Evolutionary conservation across 306 rosid genomes (phyloP).

Genomic region (barrel medic (Medicago truncatula)): MtrunA17r5.0-ANR NC_053048.1:45634001-45634500

Average conservation of each 20-base stretch:
- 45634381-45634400: constrained; percentile 32
- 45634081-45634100: no score
- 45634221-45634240: background rate
- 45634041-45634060: no score
- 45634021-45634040: no score
- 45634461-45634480: constrained; percentile 41
- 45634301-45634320: constrained; percentile 31
- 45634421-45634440: constrained; percentile 4
- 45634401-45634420: constrained; percentile 41
- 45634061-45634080: no score
- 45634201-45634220: no score
- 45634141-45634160: no score
- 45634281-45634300: background rate
- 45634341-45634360: background rate
- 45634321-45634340: background rate
- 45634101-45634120: no score
- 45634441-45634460: constrained; percentile 11
- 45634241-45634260: background rate
- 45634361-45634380: constrained; percentile 41
- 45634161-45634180: no score
- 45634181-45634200: no score
- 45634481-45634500: constrained; percentile 39
- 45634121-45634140: no score
- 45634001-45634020: no score
- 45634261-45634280: background rate